Conservation (phyloP, 208 protist genomes). For the Trypanosoma avium region DNA sequence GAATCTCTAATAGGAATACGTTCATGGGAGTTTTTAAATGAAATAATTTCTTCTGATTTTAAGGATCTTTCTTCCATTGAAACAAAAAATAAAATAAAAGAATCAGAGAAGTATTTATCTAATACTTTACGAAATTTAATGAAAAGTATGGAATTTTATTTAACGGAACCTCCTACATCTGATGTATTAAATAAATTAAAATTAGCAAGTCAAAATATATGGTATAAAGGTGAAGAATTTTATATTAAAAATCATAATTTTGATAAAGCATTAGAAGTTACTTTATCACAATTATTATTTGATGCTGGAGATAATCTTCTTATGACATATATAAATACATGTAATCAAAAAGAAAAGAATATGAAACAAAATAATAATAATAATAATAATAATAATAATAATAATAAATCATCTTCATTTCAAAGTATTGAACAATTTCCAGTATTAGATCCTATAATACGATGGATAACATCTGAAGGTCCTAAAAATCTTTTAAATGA, state of each 20-base stretch:
- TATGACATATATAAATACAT: not conserved
- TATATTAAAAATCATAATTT: constrained; percentile 14
- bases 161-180: constrained; percentile 1
- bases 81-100: too few relatives aligned
- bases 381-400: not conserved
- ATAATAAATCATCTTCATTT: not conserved
- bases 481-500: constrained; percentile 38
- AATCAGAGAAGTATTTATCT: too few relatives aligned
- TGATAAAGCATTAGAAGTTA: constrained; percentile 1
- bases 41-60: too few relatives aligned
- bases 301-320: constrained; percentile 10
- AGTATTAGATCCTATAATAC: constrained; percentile 34
- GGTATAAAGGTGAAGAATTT: constrained; percentile 20
- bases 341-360: not conserved
- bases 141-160: constrained; percentile 11
- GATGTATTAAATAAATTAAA: constrained; percentile 4
- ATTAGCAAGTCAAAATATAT: not conserved
- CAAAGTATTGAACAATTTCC: constrained; percentile 13
- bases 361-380: not conserved
- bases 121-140: constrained; percentile 5
- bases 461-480: constrained; percentile 45
- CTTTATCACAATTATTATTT: constrained; percentile 13
- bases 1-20: constrained; percentile 4
- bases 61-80: too few relatives aligned
- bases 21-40: constrained; percentile 12